A percentile compares a stretch with the other conserved stretches of the same genome.
Evolutionary conservation across 2,329 filamentous ascomycete species (phyloP).

Genomic region (Stagonosporopsis vannaccii): DNA sequence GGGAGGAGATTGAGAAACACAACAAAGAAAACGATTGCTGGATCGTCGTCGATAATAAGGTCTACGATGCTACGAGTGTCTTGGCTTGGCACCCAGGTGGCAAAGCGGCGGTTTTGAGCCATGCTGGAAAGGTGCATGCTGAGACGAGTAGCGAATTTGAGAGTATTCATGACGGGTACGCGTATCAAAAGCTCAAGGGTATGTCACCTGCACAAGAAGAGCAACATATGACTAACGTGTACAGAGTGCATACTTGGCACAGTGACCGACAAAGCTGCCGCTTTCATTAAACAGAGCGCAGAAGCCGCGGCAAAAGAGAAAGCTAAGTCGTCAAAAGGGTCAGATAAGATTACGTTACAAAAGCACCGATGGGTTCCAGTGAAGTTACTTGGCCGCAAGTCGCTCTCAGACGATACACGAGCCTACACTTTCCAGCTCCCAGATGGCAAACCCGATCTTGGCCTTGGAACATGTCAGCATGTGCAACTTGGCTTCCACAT

Average conservation of each 20-base stretch:
- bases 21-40: slow-evolving; percentile 53
- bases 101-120: slow-evolving; percentile 57
- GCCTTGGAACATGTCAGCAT: slow-evolving; percentile 61
- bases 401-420: slow-evolving; percentile 55
- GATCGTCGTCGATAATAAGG: slow-evolving; percentile 70
- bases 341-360: slow-evolving; percentile 49
- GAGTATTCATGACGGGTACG: slow-evolving; percentile 61
- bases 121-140: slow-evolving; percentile 59
- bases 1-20: slow-evolving; percentile 60
- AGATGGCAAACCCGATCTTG: slow-evolving; percentile 51
- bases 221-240: not conserved
- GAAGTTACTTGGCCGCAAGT: slow-evolving; percentile 49
- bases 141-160: slow-evolving; percentile 60
- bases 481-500: slow-evolving; percentile 63
- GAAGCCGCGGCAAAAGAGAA: slow-evolving; percentile 52
- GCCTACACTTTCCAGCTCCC: slow-evolving; percentile 59
- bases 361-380: slow-evolving; percentile 59
- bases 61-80: slow-evolving; percentile 71
- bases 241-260: slow-evolving; percentile 59
- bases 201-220: slow-evolving; percentile 20
- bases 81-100: slow-evolving; percentile 66
- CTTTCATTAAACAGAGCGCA: slow-evolving; percentile 56
- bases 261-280: slow-evolving; percentile 58
- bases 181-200: slow-evolving; percentile 57
- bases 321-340: slow-evolving; percentile 33